phyloP scores from a whole-genome alignment of 2,329 filamentous ascomycete species.

The Botryotinia narcissicola region DNA sequence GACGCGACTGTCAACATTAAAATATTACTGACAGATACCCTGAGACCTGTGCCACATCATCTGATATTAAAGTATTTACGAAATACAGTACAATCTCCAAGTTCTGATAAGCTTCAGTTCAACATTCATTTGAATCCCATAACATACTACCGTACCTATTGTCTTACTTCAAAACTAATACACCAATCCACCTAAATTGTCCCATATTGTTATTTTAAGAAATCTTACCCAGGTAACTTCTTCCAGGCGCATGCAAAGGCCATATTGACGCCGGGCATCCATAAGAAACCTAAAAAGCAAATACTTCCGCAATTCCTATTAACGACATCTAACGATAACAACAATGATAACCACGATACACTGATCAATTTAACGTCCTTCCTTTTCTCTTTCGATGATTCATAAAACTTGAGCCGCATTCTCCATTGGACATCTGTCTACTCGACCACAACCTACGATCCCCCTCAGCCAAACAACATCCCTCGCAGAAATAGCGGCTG shows the following conservation, averaged over 20 bases:
- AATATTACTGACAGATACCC: conserved; percentile 7
- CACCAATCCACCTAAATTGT: not conserved
- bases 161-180: conserved; percentile 2
- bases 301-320: not conserved
- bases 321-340: conserved; percentile 19
- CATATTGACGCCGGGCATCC: not conserved
- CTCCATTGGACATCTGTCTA: conserved; percentile 12
- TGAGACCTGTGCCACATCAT: conserved; percentile 18
- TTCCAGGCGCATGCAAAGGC: not conserved
- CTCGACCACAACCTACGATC: conserved; percentile 7
- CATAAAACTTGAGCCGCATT: not conserved
- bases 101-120: conserved; percentile 8
- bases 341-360: conserved; percentile 20
- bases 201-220: not conserved
- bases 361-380: conserved; percentile 13
- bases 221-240: not conserved
- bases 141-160: conserved; percentile 1
- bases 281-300: conserved; percentile 11
- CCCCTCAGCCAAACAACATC: conserved; percentile 16
- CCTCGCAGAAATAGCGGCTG: not conserved
- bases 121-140: conserved; percentile 7
- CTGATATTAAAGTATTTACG: conserved; percentile 5
- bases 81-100: conserved; percentile 1
- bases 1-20: conserved; percentile 17
- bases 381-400: conserved; percentile 20